Evolutionary conservation across 352 stramenopile genomes (phyloP), one percentile per base, ranked within the genome.

Genomic region (Phytophthora parvispora): DNA sequence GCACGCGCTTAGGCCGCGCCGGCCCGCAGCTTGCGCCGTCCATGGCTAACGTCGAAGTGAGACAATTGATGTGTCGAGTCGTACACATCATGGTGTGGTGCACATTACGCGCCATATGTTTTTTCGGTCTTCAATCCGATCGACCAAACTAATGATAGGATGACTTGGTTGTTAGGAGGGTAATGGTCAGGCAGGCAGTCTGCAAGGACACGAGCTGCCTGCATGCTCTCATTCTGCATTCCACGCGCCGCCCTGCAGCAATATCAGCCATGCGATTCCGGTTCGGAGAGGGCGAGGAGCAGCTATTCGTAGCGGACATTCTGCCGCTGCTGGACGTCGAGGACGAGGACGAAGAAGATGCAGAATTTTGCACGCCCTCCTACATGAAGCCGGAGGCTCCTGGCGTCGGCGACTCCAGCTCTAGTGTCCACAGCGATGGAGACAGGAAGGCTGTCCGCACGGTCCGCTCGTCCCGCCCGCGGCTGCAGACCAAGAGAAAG

Each of bases 231-330:
- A 68, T 62, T 68, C 60, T 24, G 27, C 36, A 36, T 67, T 60
- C 52, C 20, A 22, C 29, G 13, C 47, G 12, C 25, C 16, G 0
- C n/a, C n/a, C n/a, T n/a, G n/a, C 24, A 53, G 24, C 34, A 31
- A 67, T 40, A 68, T 28, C 53, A 40, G 15, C 43, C 42, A 69
- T 64, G 62, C 47, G 43, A 47, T 69, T 69, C 24, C 62, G 62
- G 40, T 64, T 69, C 48, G 62, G 62, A 47, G 43, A 38, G 43
- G 62, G 53, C 36, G 62, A 69, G 29, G 60, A 68, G 29, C 60
- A 68, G 24, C 28, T 69, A 47, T 69, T 69, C 16, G 62, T 36
- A 8, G 32, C 53, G 22, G 52, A 64, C n/a, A 64, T 69, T 52
- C 53, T 69, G 3, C 49, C 60, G n/a, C 18, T 67, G 60, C 49